A percentile compares a stretch with the other conserved stretches of the same genome.
phyloP scores from a whole-genome alignment of 331 rosid species.

The Spiraea crenata region DNA sequence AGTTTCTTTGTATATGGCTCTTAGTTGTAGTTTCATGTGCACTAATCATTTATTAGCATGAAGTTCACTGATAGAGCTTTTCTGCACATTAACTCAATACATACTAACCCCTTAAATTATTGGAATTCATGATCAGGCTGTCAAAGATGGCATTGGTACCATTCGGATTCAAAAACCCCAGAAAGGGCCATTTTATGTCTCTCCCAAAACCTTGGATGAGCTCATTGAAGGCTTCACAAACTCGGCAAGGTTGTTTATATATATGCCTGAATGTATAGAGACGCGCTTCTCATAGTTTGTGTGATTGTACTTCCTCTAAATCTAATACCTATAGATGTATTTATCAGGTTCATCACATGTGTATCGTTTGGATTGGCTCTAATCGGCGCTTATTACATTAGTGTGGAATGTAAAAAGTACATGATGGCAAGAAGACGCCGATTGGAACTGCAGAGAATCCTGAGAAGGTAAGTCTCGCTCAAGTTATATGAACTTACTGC shows the following conservation, averaged over 20 bases:
- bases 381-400: conserved; percentile 63
- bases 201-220: conserved; percentile 73
- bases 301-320: background rate
- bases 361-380: conserved; percentile 77
- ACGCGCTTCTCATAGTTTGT: background rate
- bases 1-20: no score
- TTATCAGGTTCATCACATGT: conserved; percentile 72
- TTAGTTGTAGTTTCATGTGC: no score
- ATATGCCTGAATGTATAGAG: conserved; percentile 17
- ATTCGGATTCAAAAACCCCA: conserved; percentile 71
- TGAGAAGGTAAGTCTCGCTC: conserved; percentile 28
- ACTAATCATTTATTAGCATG: no score
- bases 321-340: conserved; percentile 21
- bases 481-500: conserved; percentile 23
- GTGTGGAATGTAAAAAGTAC: conserved; percentile 60
- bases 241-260: conserved; percentile 67
- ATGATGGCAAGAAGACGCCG: conserved; percentile 57
- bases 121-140: conserved; percentile 53
- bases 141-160: conserved; percentile 72
- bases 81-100: background rate
- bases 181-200: conserved; percentile 81
- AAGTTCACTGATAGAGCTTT: background rate
- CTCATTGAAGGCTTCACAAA: conserved; percentile 73
- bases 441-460: conserved; percentile 50
- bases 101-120: background rate